Base-by-base conservation (phyloP, 2,329 filamentous ascomycete genomes). In the Fusarium staphyleae region DNA sequence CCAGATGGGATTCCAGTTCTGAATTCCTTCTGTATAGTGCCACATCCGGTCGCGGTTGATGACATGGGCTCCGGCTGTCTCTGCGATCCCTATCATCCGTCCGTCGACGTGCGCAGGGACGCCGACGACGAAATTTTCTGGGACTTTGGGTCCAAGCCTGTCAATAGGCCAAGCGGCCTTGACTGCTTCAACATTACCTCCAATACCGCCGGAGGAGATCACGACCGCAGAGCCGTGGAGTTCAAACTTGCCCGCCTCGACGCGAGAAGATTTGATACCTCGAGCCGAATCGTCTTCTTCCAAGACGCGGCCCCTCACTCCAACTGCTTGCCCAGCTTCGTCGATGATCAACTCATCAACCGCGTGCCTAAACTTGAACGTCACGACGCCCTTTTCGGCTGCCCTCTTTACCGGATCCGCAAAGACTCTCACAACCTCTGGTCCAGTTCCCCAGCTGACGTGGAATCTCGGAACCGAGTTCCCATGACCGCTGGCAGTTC, bases 61-160 rank as follows among this genome's bases (percentile, higher is more conserved):
- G 53, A 86, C 65, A 51, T 77, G 74, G 1, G 81, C 84, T 8
- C 84, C 84, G 1, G 74, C 77, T 1, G 64, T 46, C 66, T 84
- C 78, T 2, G 82, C 70, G 43, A 87, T 85, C 29, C 72, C 78
- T 36, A 87, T 79, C 82, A 86, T 86, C 45, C 83, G 79, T 2
- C 84, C 84, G 58, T 87, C 84, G n/a, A 87, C 84, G 58, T 87
- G 83, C 0, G 81, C 82, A 0, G 84, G 84, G 3, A 87, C 84
- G 7, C 84, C 84, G 12, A 85, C 67, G 34, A 87, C 82, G 57
- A 87, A 85, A 55, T 74, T 75, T 55, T 81, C 69, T 0, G 84
- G 84, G 0, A 84, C 75, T 30, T 77, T 78, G 33, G 81, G 80
- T 0, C 84, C 84, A 2, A 87, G 72, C 1, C 83, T 75, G 35